These are phyloP conservation scores for Nicotiana obtusifolia DNA, from an alignment of 257 asterid genomes.

Conservation along the genomic window DNA sequence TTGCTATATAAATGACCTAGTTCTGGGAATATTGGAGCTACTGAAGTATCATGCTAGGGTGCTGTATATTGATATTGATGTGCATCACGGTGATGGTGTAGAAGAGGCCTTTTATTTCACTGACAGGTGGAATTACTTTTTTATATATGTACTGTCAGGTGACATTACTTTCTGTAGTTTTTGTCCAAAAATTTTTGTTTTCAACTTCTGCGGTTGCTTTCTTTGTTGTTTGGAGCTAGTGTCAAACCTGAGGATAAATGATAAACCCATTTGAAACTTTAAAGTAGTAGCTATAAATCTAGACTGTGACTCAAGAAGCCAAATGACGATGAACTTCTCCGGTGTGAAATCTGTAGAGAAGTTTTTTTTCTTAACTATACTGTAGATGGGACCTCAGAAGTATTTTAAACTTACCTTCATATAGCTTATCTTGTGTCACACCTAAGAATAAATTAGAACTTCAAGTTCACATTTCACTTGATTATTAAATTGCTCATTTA, in stretches of 20 bases:
- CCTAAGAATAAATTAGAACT: neutral
- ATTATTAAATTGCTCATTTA: neutral
- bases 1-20: conserved; percentile 95
- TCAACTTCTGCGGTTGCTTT: neutral
- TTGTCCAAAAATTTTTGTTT: neutral
- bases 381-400: neutral
- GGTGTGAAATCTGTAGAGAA: neutral
- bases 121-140: conserved; percentile 53
- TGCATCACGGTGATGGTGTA: conserved; percentile 99
- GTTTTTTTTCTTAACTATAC: neutral
- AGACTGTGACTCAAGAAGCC: neutral
- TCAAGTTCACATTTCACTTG: neutral
- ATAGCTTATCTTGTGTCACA: neutral
- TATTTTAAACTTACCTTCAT: neutral
- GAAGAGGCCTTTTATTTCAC: conserved; percentile 98
- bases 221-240: neutral
- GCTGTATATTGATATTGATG: conserved; percentile 94
- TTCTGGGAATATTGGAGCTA: conserved; percentile 94
- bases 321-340: neutral
- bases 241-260: neutral
- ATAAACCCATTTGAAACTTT: neutral
- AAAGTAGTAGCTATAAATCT: neutral
- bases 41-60: conserved; percentile 93
- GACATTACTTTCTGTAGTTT: neutral
- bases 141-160: neutral